Evolutionary conservation across 129 eudicot genomes (phyloP), one percentile per base, ranked within the genome.

Genomic region (Smallanthus sonchifolius): DNA sequence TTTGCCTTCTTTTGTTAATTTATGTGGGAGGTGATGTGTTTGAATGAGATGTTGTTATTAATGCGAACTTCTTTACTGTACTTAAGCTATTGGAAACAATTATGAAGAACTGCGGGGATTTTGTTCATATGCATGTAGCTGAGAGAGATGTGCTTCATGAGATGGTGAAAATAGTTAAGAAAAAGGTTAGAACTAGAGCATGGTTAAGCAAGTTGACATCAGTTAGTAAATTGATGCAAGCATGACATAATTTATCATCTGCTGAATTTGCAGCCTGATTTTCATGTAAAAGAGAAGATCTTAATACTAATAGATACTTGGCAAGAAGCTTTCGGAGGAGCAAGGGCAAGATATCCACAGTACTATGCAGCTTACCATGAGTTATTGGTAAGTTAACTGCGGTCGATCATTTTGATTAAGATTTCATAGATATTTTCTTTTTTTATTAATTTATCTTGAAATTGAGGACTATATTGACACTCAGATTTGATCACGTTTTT

Each of bases 261-360:
- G 57, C 10, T 42, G 39, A 24, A 60, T 32, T 11, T 84, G 79
- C 81, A 89, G 95, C 96, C 97, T 63, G 96, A 89, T 81, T 81
- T 86, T 69, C 95, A 87, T 75, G 97, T 92, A 16, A 92, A 92
- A 73, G 97, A 92, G 84, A 92, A 92, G 83, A 89, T 92, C 76
- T 84, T 92, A 69, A 84, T 83, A 77, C 88, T 89, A 38, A 83
- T 92, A 59, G 96, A 92, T 72, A 92, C 96, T 62, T 92, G 97
- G 97, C 97, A 92, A 92, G 96, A 92, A 81, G 86, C 88, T 63
- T 92, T 92, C 64, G 97, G 97, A 69, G 97, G 96, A 67, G 73
- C 96, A 70, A 87, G 92, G 79, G 96, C 89, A 79, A 89, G 96
- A 81, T 89, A 87, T 83, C 96, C 97, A 45, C 97, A 89, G 75